phyloP scores from a whole-genome alignment of 1,284 basidiomycete genomes.

The Coriolopsis trogii region DNA sequence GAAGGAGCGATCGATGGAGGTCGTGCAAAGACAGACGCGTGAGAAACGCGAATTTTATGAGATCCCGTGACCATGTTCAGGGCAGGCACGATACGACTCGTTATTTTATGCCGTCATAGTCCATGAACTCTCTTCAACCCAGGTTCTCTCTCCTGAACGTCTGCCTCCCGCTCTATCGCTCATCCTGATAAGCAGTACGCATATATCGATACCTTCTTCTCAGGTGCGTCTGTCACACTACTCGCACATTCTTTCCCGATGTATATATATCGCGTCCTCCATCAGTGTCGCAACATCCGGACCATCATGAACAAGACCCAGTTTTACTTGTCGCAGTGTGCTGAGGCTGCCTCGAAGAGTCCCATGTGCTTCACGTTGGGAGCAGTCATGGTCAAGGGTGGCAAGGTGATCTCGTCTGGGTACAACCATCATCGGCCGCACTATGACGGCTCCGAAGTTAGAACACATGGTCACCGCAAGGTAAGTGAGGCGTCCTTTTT shows the following conservation, averaged over 20 bases:
- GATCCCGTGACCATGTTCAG: conserved; percentile 22
- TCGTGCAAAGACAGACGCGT: conserved; percentile 3
- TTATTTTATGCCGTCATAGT: conserved; percentile 10
- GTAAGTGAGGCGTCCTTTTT: conserved; percentile 10
- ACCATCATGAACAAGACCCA: conserved; percentile 49
- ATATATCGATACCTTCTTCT: background rate
- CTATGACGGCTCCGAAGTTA: conserved; percentile 51
- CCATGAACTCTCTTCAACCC: background rate
- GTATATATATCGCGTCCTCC: background rate
- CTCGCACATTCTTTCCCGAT: conserved; percentile 2
- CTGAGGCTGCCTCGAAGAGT: conserved; percentile 52
- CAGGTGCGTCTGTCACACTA: background rate
- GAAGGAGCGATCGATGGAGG: conserved; percentile 31
- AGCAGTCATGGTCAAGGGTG: conserved; percentile 59
- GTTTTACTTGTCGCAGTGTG: conserved; percentile 56
- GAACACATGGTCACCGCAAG: conserved; percentile 46
- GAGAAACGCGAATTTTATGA: conserved; percentile 22
- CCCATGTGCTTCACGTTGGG: conserved; percentile 60
- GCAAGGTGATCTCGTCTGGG: conserved; percentile 55
- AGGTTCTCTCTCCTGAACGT: background rate
- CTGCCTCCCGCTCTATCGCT: background rate
- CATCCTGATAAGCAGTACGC: background rate
- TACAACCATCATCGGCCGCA: conserved; percentile 59
- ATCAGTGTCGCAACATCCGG: conserved; percentile 4
- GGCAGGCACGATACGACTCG: conserved; percentile 10